These are phyloP conservation scores for Aspergillus haitiensis DNA, from an alignment of 495 filamentous ascomycete genomes.

Conservation along the genomic window DNA sequence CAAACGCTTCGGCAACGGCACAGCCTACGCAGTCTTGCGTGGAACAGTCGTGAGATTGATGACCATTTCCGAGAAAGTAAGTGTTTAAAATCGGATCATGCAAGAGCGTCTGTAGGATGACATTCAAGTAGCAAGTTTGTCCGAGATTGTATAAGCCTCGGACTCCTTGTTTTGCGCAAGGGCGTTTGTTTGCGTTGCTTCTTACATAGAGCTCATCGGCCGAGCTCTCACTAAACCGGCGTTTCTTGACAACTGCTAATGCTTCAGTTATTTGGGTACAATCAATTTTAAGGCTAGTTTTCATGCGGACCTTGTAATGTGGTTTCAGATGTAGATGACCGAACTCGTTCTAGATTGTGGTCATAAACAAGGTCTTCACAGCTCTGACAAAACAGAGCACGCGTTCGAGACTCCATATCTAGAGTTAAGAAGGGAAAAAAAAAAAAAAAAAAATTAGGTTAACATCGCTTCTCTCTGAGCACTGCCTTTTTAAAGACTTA, in stretches of 20 bases:
- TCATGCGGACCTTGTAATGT: slow-evolving; percentile 26
- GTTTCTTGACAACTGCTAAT: slow-evolving; percentile 28
- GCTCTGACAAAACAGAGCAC: slow-evolving; percentile 75
- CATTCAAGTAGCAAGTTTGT: slow-evolving; percentile 90
- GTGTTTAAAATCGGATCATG: slow-evolving; percentile 85
- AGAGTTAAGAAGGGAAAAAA: no score
- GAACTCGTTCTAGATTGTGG: slow-evolving; percentile 71
- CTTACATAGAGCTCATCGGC: slow-evolving; percentile 45
- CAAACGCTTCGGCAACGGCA: slow-evolving; percentile 87
- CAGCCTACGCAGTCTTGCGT: slow-evolving; percentile 75
- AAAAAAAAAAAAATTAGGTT: slow-evolving; percentile 9
- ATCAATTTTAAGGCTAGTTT: not conserved
- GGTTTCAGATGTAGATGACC: slow-evolving; percentile 33
- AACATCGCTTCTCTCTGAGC: slow-evolving; percentile 5
- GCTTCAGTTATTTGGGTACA: not conserved
- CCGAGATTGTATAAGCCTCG: slow-evolving; percentile 94
- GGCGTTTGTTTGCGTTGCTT: slow-evolving; percentile 45
- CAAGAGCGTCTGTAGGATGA: slow-evolving; percentile 81
- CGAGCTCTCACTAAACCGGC: slow-evolving; percentile 31
- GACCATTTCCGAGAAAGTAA: slow-evolving; percentile 84
- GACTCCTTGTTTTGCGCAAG: slow-evolving; percentile 54
- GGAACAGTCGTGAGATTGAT: slow-evolving; percentile 68
- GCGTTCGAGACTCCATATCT: slow-evolving; percentile 83
- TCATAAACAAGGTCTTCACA: slow-evolving; percentile 89
- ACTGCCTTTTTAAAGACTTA: slow-evolving; percentile 22